Evolutionary conservation across 345 rosid genomes (phyloP), one percentile per base, ranked within the genome.

Genomic region (Melaleuca alternifolia): DNA sequence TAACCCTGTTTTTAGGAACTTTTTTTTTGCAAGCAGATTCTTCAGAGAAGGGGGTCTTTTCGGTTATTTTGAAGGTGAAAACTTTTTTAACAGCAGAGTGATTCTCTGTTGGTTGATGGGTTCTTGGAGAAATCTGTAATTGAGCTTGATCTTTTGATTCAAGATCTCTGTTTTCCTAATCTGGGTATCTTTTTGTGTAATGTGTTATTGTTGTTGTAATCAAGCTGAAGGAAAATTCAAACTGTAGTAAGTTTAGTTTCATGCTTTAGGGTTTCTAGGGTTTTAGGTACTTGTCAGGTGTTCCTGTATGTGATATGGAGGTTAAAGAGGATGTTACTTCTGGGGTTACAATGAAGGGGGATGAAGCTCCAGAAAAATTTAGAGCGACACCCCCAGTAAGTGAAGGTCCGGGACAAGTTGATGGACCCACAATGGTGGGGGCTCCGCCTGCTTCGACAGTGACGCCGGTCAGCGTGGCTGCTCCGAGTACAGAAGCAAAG

Each of bases 361-460:
- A 93, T 87, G 96, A 91, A 87, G 94, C 91, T 94, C 91, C 93
- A 51, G 94, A 89, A 82, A 90, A 86, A 89, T 94, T 79, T 89
- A 86, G 87, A 53, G 90, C 91, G 76, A 93, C 93, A 82, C 96
- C 88, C 50, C 65, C 79, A 9, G 53, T 91, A 87, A 92, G 87
- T 87, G 90, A 53, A 23, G 15, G 85, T 83, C 85, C 93, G 44
- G 88, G 83, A 30, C 92, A 87, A 21, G 89, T 88, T 85, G 81
- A 91, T 15, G 87, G 85, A 44, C 93, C 91, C 54, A 50, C 87
- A 83, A 83, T 11, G 87, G 52, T 86, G 53, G 83, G 85, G 81
- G 53, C 52, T 62, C 61, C 61, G 2, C 37, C 44, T 23, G 84
- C 84, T 51, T 53, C 44, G 57, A n/a, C 20, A 20, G 84, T 85